Base-by-base conservation (phyloP, 129 eudicot species). In the Arctium lappa region DNA sequence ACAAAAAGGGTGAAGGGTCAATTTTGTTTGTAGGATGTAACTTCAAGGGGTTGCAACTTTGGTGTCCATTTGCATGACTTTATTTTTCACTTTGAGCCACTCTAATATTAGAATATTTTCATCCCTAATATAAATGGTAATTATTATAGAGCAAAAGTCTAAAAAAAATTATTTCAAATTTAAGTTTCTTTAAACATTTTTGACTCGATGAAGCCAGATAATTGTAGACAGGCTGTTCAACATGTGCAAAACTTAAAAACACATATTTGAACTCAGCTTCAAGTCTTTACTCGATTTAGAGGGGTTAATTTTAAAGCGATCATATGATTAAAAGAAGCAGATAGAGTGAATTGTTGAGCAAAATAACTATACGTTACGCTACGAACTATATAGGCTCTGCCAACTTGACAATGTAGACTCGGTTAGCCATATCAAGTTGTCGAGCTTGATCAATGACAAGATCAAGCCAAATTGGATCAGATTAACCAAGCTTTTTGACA, bases 31-130 rank as follows among this genome's bases (percentile, higher is more conserved):
- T 82, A 68, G 42, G 56, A 46, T 46, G 81, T 76, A 70, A 76
- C 81, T 76, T 76, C 22, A 62, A 82, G 18, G 60, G 86, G 72
- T 48, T 44, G 77, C 33, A 82, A 82, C 77, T 32, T 75, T 70
- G 72, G 70, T 82, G 74, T 63, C 60, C 46, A 13, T 36, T 53
- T 56, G 1, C 38, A 56, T 60, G 79, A 8, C 12, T 48, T 40
- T 36, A 42, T 33, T 82, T 76, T 82, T 82, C 62, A 68, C 56
- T 81, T 75, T 63, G 10, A n/a, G 1, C 3, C 48, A 75, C 69
- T 40, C 1, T 65, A 8, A 10, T 9, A 60, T 65, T 63, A 5
- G 6, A 75, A 29, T 56, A 13, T 30, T 79, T 29, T 6, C 8
- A 60, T 29, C 36, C 0, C 2, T 73, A 37, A 16, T n/a, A 37